Evolutionary conservation across 495 filamentous ascomycete species (phyloP).

Genomic region (Aspergillus affinis): DNA sequence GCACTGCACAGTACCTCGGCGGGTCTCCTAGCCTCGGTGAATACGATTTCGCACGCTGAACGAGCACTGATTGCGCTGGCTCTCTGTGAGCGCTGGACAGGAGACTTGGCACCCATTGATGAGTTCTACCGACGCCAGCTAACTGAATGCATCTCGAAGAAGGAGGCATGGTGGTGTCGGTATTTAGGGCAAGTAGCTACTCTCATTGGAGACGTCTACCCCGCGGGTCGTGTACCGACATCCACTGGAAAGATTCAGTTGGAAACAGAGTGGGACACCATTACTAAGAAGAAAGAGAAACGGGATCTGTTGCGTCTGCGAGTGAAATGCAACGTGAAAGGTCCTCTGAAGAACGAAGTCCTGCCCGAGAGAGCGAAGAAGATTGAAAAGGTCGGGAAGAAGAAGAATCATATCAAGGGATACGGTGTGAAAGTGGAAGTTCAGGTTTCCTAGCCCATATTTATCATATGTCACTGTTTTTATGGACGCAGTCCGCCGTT

Average conservation of each 20-base stretch:
- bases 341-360: conserved; percentile 22
- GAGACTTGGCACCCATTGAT: conserved; percentile 54
- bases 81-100: conserved; percentile 75
- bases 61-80: conserved; percentile 68
- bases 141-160: conserved; percentile 36
- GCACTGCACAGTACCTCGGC: conserved; percentile 69
- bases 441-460: conserved; percentile 2
- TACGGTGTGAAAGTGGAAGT: conserved; percentile 28
- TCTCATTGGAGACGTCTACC: conserved; percentile 52
- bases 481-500: no score
- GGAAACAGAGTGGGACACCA: conserved; percentile 31
- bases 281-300: conserved; percentile 24
- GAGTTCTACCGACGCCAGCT: conserved; percentile 39
- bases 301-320: conserved; percentile 31
- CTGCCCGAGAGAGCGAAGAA: conserved; percentile 38
- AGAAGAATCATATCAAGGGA: conserved; percentile 52
- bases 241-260: conserved; percentile 29
- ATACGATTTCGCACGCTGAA: conserved; percentile 67
- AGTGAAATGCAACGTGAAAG: conserved; percentile 25
- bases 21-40: conserved; percentile 60
- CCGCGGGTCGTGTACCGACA: conserved; percentile 44
- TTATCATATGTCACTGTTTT: background rate
- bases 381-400: conserved; percentile 59
- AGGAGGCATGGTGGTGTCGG: conserved; percentile 56
- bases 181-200: conserved; percentile 56